A percentile compares a stretch with the other conserved stretches of the same genome.
Evolutionary conservation across 106 monocot genomes (phyloP).

Genomic region (Dendrobium officinale): DNA sequence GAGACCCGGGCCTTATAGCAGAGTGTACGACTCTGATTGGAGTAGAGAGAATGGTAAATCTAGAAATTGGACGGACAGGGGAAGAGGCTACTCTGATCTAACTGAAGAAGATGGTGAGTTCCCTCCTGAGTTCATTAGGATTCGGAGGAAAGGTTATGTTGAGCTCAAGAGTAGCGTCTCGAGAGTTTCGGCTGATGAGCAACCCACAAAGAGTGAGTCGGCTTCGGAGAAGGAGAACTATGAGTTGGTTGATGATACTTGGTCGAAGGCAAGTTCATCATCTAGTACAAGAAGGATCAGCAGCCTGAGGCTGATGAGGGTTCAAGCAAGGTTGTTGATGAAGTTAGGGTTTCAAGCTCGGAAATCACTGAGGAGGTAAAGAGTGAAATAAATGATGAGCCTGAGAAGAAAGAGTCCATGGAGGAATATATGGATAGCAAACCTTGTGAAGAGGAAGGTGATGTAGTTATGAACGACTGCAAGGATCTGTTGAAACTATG

Average conservation of each 20-base stretch:
- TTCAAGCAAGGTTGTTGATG: conserved; percentile 25
- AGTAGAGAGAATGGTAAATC: conserved; percentile 41
- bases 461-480: conserved; percentile 1
- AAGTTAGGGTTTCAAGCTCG: conserved; percentile 2
- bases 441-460: conserved; percentile 1
- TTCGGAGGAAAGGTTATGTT: conserved; percentile 22
- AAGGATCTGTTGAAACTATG: conserved; percentile 36
- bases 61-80: conserved; percentile 28
- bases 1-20: conserved; percentile 25
- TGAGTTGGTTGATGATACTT: conserved; percentile 36
- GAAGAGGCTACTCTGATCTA: conserved; percentile 25
- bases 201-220: conserved; percentile 29
- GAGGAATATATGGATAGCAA: conserved; percentile 18
- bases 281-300: conserved; percentile 33
- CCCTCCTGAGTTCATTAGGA: conserved; percentile 28
- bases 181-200: conserved; percentile 13
- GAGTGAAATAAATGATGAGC: conserved; percentile 16
- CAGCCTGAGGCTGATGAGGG: conserved; percentile 17
- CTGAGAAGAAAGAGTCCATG: conserved; percentile 14
- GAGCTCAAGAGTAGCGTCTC: conserved; percentile 23
- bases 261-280: conserved; percentile 48
- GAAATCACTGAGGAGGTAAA: conserved; percentile 18
- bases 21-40: conserved; percentile 43
- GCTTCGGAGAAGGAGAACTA: conserved; percentile 32
- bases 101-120: conserved; percentile 34